These are phyloP conservation scores for Ustilago tritici DNA, from an alignment of 1,284 basidiomycete genomes.

Conservation along the genomic window DNA sequence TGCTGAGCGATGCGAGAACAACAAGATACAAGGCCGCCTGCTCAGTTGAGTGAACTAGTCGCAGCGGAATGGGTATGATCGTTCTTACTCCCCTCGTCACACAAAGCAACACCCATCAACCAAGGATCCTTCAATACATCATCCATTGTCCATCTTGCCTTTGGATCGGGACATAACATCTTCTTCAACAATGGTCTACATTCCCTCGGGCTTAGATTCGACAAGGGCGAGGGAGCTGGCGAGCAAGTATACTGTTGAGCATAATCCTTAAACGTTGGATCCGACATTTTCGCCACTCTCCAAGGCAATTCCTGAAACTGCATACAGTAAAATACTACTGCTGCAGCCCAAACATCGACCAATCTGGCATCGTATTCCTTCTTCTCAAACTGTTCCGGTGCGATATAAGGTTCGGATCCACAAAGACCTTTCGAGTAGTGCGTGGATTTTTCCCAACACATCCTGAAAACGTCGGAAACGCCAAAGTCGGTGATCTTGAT, in stretches of 20 bases:
- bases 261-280: conserved; percentile 86
- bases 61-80: conserved; percentile 47
- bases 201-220: conserved; percentile 86
- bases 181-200: conserved; percentile 86
- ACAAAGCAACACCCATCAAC: conserved; percentile 72
- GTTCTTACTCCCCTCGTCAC: conserved; percentile 43
- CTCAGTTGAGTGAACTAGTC: conserved; percentile 10
- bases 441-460: conserved; percentile 97
- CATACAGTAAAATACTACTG: conserved; percentile 97
- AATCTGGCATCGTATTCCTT: conserved; percentile 98
- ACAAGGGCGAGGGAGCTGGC: conserved; percentile 74
- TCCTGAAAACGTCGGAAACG: conserved; percentile 95
- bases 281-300: conserved; percentile 89
- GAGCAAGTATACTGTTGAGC: conserved; percentile 75
- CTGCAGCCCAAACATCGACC: conserved; percentile 97
- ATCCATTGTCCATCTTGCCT: conserved; percentile 82
- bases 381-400: conserved; percentile 93
- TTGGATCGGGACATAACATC: conserved; percentile 96
- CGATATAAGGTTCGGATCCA: conserved; percentile 97
- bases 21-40: too few relatives aligned
- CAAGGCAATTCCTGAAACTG: conserved; percentile 75
- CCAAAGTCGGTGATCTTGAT: conserved; percentile 99
- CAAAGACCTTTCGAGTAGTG: conserved; percentile 97
- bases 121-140: conserved; percentile 86
- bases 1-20: too few relatives aligned